Conservation (phyloP, 1,284 basidiomycete species). For the Puccinia polysora region DNA sequence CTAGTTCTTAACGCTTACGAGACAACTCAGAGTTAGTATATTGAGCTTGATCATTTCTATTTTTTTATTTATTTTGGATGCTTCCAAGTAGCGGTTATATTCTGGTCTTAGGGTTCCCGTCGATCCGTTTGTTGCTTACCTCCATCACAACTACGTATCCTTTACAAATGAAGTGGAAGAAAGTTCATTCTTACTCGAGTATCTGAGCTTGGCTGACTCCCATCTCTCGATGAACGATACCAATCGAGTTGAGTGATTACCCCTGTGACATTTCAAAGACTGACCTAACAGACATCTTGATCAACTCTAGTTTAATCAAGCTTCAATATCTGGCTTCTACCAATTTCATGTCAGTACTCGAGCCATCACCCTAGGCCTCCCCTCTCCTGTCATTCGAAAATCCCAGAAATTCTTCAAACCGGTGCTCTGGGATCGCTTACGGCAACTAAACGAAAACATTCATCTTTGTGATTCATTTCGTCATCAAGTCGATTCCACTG, state of each 20-base stretch:
- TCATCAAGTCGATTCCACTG: background rate
- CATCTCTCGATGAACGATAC: conserved; percentile 54
- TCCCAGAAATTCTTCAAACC: conserved; percentile 21
- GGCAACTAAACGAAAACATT: conserved; percentile 2
- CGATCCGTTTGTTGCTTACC: conserved; percentile 77
- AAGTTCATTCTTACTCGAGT: conserved; percentile 67
- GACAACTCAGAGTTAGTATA: conserved; percentile 47
- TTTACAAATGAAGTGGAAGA: conserved; percentile 77
- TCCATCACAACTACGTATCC: conserved; percentile 85
- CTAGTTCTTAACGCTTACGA: conserved; percentile 53
- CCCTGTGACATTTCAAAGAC: no score
- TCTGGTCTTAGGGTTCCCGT: conserved; percentile 85
- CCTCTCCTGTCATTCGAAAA: conserved; percentile 15
- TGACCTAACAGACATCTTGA: no score
- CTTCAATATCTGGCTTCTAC: conserved; percentile 1
- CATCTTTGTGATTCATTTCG: background rate
- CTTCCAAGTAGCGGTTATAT: conserved; percentile 62
- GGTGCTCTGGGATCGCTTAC: conserved; percentile 1
- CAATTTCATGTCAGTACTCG: conserved; percentile 26
- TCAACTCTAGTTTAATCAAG: conserved; percentile 18
- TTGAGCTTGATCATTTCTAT: background rate
- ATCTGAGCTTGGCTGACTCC: conserved; percentile 73
- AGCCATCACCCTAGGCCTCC: conserved; percentile 14
- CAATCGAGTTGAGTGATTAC: background rate
- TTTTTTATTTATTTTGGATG: background rate